Conservation (phyloP, 768 basidiomycete species). For the Leccinum boreale region DNA sequence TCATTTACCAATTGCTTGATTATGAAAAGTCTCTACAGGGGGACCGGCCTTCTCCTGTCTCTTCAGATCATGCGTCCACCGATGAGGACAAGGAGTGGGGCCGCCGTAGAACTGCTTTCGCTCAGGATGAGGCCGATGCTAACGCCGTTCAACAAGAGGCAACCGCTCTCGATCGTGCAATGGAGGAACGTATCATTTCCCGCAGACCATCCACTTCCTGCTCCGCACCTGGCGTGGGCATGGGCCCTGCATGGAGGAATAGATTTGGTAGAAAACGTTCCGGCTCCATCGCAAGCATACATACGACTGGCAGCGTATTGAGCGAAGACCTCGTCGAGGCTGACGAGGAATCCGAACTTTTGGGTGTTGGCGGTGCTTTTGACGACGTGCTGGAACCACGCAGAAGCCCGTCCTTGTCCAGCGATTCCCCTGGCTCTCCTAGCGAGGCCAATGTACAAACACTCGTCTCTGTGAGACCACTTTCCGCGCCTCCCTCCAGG, state of each 20-base stretch:
- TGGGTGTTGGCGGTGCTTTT: conserved; percentile 68
- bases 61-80: conserved; percentile 53
- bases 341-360: conserved; percentile 71
- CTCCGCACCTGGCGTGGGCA: conserved; percentile 58
- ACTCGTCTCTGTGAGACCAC: conserved; percentile 34
- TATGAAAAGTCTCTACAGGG: conserved; percentile 75
- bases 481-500: conserved; percentile 58
- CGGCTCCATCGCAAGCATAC: conserved; percentile 70
- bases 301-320: conserved; percentile 62
- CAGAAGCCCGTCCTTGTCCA: conserved; percentile 34
- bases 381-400: conserved; percentile 35
- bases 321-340: conserved; percentile 83
- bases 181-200: conserved; percentile 78
- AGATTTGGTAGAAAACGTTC: conserved; percentile 71
- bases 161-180: conserved; percentile 79
- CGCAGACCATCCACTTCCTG: conserved; percentile 72
- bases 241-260: conserved; percentile 63
- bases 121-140: conserved; percentile 46
- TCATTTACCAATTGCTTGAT: conserved; percentile 91
- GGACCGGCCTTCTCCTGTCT: conserved; percentile 44
- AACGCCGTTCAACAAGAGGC: conserved; percentile 70
- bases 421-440: conserved; percentile 34
- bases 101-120: conserved; percentile 55
- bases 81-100: conserved; percentile 83
- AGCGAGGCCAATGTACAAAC: conserved; percentile 28